These are phyloP conservation scores for Penicillium pulvis DNA, from an alignment of 495 filamentous ascomycete species.

Conservation along the genomic window DNA sequence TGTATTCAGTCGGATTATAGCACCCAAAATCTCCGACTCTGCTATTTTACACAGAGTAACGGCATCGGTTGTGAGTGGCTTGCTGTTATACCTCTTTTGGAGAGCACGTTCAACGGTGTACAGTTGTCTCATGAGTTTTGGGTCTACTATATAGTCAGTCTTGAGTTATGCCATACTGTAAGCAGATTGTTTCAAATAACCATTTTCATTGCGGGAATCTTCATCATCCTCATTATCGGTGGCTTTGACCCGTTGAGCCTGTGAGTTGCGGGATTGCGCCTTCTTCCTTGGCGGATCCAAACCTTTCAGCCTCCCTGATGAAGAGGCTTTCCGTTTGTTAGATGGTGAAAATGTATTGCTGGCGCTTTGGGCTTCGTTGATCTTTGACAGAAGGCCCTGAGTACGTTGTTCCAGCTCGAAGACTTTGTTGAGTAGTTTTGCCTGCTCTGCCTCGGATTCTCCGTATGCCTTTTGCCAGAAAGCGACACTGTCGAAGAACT, in stretches of 20 bases:
- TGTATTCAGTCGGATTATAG: conserved; percentile 9
- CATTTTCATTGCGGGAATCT: neutral
- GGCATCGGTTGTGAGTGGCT: conserved; percentile 24
- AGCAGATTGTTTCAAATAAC: neutral
- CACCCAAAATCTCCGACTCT: conserved; percentile 19
- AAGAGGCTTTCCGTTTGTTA: conserved; percentile 31
- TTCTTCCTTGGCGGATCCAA: neutral
- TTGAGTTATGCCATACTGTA: neutral
- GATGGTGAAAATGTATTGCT: conserved; percentile 8
- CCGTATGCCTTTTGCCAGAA: conserved; percentile 56
- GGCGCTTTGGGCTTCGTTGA: conserved; percentile 11
- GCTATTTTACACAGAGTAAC: conserved; percentile 33
- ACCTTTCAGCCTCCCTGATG: neutral
- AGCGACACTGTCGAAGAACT: conserved; percentile 48
- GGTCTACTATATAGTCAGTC: conserved; percentile 9
- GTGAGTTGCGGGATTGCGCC: neutral
- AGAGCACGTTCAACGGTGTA: conserved; percentile 35
- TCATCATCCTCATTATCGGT: neutral
- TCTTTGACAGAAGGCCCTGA: conserved; percentile 26
- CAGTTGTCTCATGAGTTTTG: conserved; percentile 37
- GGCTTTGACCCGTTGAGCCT: neutral
- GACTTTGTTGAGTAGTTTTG: conserved; percentile 43
- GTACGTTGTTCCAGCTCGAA: conserved; percentile 45
- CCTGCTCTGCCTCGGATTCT: conserved; percentile 47
- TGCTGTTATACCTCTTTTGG: conserved; percentile 28